Conservation (phyloP, 441 rosid species). For the Gossypium gossypioides region DNA sequence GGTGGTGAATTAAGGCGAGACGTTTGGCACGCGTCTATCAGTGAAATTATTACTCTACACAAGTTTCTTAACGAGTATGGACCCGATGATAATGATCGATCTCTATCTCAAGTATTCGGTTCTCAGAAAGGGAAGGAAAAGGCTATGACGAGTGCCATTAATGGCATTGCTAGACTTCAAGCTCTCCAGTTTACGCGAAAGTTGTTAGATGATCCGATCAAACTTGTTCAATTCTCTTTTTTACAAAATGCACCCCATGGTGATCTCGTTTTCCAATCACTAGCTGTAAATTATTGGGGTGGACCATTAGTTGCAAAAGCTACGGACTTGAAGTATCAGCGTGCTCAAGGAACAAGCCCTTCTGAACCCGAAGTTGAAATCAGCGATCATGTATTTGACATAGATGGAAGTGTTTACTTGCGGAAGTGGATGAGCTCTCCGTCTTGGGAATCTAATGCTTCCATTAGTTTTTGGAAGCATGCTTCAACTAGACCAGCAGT, state of each 20-base stretch:
- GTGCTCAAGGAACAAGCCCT: slow-evolving; percentile 23
- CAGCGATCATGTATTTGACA: slow-evolving; percentile 48
- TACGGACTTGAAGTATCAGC: slow-evolving; percentile 30
- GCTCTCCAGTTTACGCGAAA: slow-evolving; percentile 75
- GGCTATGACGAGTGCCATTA: slow-evolving; percentile 52
- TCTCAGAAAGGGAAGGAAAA: slow-evolving; percentile 73
- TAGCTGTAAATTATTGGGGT: slow-evolving; percentile 82
- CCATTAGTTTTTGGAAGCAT: slow-evolving; percentile 73
- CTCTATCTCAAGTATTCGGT: slow-evolving; percentile 58
- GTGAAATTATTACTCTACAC: slow-evolving; percentile 75
- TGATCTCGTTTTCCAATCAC: slow-evolving; percentile 63
- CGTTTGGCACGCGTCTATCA: slow-evolving; percentile 80
- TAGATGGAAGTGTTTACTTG: slow-evolving; percentile 89
- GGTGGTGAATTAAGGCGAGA: slow-evolving; percentile 93
- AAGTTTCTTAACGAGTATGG: slow-evolving; percentile 65
- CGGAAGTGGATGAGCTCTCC: slow-evolving; percentile 86
- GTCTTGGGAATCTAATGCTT: slow-evolving; percentile 70
- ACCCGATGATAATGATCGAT: slow-evolving; percentile 53
- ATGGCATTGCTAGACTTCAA: slow-evolving; percentile 77
- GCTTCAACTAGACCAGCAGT: slow-evolving; percentile 47
- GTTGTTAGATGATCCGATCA: slow-evolving; percentile 79
- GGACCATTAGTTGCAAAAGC: slow-evolving; percentile 61
- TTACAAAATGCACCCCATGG: slow-evolving; percentile 72
- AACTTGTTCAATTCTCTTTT: slow-evolving; percentile 76
- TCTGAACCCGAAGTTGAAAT: slow-evolving; percentile 38